Evolutionary conservation across 1,284 basidiomycete genomes (phyloP).

Genomic region (Trichosporon inkin): DNA sequence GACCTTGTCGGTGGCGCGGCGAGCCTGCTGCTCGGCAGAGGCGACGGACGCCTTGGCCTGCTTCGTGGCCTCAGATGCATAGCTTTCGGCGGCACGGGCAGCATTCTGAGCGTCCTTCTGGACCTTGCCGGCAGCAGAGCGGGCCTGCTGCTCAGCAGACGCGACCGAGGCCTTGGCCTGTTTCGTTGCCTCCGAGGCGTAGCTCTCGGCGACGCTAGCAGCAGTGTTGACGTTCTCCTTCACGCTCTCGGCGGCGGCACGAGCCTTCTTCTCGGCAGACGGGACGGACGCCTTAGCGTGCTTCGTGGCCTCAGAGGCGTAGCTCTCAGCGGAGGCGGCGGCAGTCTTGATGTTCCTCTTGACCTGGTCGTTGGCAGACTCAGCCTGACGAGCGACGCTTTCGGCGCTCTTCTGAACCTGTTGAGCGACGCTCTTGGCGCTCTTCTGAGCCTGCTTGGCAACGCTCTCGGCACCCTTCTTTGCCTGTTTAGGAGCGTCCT

Average conservation of each 20-base stretch:
- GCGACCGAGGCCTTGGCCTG: neutral
- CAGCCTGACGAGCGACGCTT: too few species aligned
- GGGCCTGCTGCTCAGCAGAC: neutral
- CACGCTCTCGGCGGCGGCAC: conserved; percentile 14
- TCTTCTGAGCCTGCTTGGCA: conserved; percentile 16
- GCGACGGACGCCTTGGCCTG: neutral
- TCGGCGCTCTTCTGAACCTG: neutral
- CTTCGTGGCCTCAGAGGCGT: neutral
- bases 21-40: neutral
- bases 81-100: conserved; percentile 14
- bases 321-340: conserved; percentile 19
- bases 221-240: conserved; percentile 17
- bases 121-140: conserved; percentile 7
- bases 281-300: too few species aligned
- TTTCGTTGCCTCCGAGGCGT: conserved; percentile 14
- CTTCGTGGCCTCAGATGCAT: conserved; percentile 15
- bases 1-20: neutral
- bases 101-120: conserved; percentile 12
- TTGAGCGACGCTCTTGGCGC: conserved; percentile 20
- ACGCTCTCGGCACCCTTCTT: conserved; percentile 26
- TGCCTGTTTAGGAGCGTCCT: neutral
- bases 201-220: conserved; percentile 16
- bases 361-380: conserved; percentile 18
- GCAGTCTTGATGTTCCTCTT: too few species aligned
- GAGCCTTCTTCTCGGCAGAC: too few species aligned